phyloP scores from a whole-genome alignment of 129 eudicot species.

The Artemisia argyi region DNA sequence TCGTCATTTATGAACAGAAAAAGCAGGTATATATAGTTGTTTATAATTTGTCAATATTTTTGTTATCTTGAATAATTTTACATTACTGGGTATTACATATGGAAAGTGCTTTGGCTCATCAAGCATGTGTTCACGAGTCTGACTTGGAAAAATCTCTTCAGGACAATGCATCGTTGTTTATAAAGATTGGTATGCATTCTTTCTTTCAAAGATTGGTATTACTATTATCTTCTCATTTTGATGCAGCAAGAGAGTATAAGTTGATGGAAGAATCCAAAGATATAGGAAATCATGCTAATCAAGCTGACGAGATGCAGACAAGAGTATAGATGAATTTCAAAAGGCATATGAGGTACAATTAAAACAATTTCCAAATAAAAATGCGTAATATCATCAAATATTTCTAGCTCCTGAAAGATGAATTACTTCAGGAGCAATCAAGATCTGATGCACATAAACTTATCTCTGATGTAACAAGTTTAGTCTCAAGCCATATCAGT shows the following conservation, averaged over 20 bases:
- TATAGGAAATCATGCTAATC: slow-evolving; percentile 60
- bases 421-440: slow-evolving; percentile 55
- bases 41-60: not conserved
- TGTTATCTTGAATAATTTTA: not conserved
- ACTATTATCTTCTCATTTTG: no score
- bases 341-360: slow-evolving; percentile 23
- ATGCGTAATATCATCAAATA: no score
- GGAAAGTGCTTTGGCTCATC: slow-evolving; percentile 62
- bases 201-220: no score
- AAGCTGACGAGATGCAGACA: no score
- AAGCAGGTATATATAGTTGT: slow-evolving; percentile 57
- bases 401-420: no score
- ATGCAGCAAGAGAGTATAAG: no score
- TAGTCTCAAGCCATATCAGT: slow-evolving; percentile 60
- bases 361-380: slow-evolving; percentile 43
- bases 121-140: slow-evolving; percentile 58
- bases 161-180: slow-evolving; percentile 78
- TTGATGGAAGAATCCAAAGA: slow-evolving; percentile 62
- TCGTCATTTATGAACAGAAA: slow-evolving; percentile 77
- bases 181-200: slow-evolving; percentile 65
- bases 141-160: slow-evolving; percentile 68
- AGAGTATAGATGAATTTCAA: not conserved
- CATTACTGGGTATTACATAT: slow-evolving; percentile 22
- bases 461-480: slow-evolving; percentile 71
- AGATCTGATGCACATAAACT: slow-evolving; percentile 78